A percentile compares a stretch with the other conserved stretches of the same genome.
Conservation (phyloP, 73 alveolate species). For the Vitrella brassicaformis region DNA sequence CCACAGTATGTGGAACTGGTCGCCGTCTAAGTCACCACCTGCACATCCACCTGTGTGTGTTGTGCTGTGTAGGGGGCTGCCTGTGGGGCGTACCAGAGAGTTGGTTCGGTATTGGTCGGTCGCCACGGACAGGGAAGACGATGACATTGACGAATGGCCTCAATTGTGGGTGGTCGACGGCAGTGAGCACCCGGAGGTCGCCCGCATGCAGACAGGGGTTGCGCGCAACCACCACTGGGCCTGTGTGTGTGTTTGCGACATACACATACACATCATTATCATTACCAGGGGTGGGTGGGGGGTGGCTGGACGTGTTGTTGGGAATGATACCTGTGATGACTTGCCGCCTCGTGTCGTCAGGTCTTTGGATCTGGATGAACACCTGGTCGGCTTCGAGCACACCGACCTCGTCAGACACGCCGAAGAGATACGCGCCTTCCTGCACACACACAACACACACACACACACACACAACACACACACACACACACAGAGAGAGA, state of each 20-base stretch:
- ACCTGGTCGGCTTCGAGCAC: slow-evolving; percentile 54
- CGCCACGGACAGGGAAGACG: slow-evolving; percentile 66
- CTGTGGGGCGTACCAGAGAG: no score
- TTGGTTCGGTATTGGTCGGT: slow-evolving; percentile 51
- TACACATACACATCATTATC: no score
- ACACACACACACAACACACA: no score
- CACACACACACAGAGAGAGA: no score
- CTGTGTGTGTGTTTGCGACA: no score
- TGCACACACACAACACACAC: no score
- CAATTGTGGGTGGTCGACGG: slow-evolving; percentile 53
- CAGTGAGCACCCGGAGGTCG: slow-evolving; percentile 55
- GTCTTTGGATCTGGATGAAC: slow-evolving; percentile 36
- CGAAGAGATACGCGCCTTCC: slow-evolving; percentile 56
- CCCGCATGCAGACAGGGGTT: slow-evolving; percentile 85
- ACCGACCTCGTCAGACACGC: slow-evolving; percentile 61
- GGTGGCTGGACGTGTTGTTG: no score
- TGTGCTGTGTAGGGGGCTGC: no score
- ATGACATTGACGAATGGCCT: slow-evolving; percentile 55
- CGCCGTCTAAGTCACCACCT: slow-evolving; percentile 90
- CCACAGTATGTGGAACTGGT: slow-evolving; percentile 61
- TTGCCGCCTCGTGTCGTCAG: slow-evolving; percentile 9
- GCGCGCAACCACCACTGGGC: slow-evolving; percentile 52
- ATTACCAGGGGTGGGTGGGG: no score
- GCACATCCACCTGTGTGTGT: no score
- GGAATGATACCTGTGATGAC: no score